phyloP scores from a whole-genome alignment of 179 eudicot genomes.

The Silene noctiflora region DNA sequence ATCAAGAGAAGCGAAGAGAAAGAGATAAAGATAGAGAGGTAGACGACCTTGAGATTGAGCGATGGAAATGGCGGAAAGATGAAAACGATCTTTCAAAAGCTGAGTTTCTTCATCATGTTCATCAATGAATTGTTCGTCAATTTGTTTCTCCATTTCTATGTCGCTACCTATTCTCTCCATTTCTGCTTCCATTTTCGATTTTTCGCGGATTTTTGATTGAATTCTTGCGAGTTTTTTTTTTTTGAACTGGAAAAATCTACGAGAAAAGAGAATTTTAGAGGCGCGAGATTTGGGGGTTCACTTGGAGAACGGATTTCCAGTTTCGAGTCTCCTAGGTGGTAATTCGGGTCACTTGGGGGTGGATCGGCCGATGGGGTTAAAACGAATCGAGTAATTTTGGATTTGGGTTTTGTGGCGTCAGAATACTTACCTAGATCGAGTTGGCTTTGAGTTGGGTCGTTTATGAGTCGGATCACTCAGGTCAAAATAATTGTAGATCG shows the following conservation, averaged over 20 bases:
- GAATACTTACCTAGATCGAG: too few species aligned
- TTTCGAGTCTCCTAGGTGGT: too few species aligned
- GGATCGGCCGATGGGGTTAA: too few species aligned
- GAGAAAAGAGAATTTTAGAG: not conserved
- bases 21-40: not conserved
- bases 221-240: not conserved
- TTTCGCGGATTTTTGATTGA: not conserved
- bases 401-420: too few species aligned
- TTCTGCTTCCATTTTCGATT: constrained; percentile 18
- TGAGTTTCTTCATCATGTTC: constrained; percentile 43
- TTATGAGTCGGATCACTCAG: too few species aligned
- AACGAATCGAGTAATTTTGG: too few species aligned
- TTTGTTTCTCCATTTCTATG: constrained; percentile 51
- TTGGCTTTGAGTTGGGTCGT: too few species aligned
- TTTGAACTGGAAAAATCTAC: not conserved
- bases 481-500: too few species aligned
- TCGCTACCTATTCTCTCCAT: constrained; percentile 27
- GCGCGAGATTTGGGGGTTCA: constrained; percentile 13
- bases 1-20: not conserved
- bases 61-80: constrained; percentile 63
- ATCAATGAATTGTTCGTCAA: constrained; percentile 6
- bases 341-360: too few species aligned
- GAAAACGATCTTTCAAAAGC: constrained; percentile 67
- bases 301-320: too few species aligned
- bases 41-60: constrained; percentile 67